Conservation (phyloP, 139 green algal species). For the Chara braunii region DNA sequence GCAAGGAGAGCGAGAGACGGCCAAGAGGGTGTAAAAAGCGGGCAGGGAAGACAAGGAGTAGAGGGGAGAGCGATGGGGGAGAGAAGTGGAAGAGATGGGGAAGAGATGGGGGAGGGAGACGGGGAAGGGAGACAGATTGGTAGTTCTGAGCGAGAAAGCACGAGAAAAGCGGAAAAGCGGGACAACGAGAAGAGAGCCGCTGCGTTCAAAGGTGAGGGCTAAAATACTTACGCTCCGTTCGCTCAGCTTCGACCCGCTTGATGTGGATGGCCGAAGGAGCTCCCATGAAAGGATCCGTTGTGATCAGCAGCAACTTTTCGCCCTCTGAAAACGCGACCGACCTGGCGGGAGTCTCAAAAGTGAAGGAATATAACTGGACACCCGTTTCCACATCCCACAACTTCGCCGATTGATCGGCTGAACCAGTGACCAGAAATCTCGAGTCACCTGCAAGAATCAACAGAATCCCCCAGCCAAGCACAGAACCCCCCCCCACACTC, state of each 20-base stretch:
- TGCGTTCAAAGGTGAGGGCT: too few species aligned
- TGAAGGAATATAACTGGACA: slow-evolving; percentile 68
- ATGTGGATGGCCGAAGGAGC: slow-evolving; percentile 47
- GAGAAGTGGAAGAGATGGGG: too few species aligned
- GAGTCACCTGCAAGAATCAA: slow-evolving; percentile 50
- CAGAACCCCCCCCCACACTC: neutral
- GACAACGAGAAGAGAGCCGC: too few species aligned
- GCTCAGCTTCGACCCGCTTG: slow-evolving; percentile 11
- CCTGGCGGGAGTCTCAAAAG: slow-evolving; percentile 72
- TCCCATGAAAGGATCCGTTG: slow-evolving; percentile 86
- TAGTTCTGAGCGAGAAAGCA: too few species aligned
- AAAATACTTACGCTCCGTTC: too few species aligned
- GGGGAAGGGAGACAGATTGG: too few species aligned
- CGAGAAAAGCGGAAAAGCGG: too few species aligned
- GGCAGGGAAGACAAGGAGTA: too few species aligned
- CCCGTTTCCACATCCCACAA: slow-evolving; percentile 83
- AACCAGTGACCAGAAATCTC: slow-evolving; percentile 71
- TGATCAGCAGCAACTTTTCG: slow-evolving; percentile 71
- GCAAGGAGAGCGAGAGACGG: too few species aligned
- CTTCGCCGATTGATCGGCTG: slow-evolving; percentile 73
- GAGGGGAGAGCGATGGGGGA: too few species aligned
- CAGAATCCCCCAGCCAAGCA: neutral
- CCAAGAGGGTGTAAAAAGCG: too few species aligned
- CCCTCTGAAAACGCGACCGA: slow-evolving; percentile 62
- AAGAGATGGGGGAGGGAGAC: too few species aligned